Percentiles rank a stretch among this genome's conserved stretches.
These are phyloP conservation scores for Diaporthe sp. DNA, from an alignment of 2,329 filamentous ascomycete genomes.

Conservation along the genomic window DNA sequence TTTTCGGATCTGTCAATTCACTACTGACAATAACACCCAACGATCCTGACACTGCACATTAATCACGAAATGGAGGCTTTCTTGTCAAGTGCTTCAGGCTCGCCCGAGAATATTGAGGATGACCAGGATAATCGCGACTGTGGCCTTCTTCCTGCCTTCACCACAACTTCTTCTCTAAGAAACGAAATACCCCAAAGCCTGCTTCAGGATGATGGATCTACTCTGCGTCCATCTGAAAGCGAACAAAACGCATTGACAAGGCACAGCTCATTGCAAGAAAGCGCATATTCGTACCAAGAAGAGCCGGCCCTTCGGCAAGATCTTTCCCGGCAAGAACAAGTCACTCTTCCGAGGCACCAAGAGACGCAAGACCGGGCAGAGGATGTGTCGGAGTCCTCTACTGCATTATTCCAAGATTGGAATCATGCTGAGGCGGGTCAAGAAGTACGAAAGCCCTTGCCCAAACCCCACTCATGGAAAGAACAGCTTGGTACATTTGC, in stretches of 20 bases:
- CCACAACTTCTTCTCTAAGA: background rate
- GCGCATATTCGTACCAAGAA: fast-evolving
- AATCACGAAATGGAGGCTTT: background rate
- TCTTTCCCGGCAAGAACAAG: background rate
- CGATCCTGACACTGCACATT: background rate
- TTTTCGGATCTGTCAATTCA: background rate
- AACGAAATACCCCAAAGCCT: background rate
- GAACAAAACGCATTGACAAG: background rate
- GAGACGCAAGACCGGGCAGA: background rate
- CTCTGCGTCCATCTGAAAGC: background rate
- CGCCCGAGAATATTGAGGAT: background rate
- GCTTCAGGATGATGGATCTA: background rate
- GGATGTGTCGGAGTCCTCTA: background rate
- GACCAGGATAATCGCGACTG: background rate
- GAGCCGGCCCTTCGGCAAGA: background rate
- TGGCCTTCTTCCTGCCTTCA: background rate
- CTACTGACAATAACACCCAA: background rate
- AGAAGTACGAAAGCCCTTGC: background rate
- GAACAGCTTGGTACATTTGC: background rate
- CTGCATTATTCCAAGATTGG: background rate
- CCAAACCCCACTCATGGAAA: background rate
- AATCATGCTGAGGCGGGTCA: background rate
- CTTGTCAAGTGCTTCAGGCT: background rate
- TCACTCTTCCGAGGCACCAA: background rate
- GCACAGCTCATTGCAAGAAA: background rate